Evolutionary conservation across 345 rosid genomes (phyloP), one percentile per base, ranked within the genome.

Genomic region (Pistacia integerrima): DNA sequence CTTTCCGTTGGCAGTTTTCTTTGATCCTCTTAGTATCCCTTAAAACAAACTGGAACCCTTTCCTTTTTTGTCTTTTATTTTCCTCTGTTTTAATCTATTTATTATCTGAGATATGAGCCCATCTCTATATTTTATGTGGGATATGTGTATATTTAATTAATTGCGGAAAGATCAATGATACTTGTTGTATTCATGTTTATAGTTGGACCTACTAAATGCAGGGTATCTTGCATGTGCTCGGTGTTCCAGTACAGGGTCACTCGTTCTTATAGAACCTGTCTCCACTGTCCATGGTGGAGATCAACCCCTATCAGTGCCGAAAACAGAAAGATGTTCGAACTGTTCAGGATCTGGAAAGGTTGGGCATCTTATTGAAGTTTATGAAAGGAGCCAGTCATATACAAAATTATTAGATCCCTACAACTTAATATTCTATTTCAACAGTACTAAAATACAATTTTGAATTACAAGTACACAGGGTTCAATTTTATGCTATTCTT

Each of bases 281-380:
- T 87, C 96, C 18, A 80, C 94, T 62, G 71, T 85, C 74, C 77
- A 66, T 80, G 80, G 87, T 9, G 85, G 86, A 41, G 86, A 79
- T 69, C 89, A 71, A 67, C 92, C 91, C 72, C 82, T 82, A 4
- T 86, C 91, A 64, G 67, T 82, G 18, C 91, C 99, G 1, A 86
- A 85, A 83, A 86, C 96, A 5, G 91, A 92, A 88, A 89, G 99
- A 89, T 95, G 99, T 80, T 82, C 97, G 33, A 93, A 93, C 81
- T 95, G 99, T 83, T 93, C 97, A 8, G 99, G 98, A 75, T 82
- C 99, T 22, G 98, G 99, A 83, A 95, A 95, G 97, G 98, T 94
- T 33, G 25, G 70, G 10, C 80, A 16, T 71, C 64, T 67, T 41
- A 38, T 33, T 33, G 35, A 51, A 61, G 10, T 36, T 4, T 55